A percentile compares a stretch with the other conserved stretches of the same genome.
Evolutionary conservation across 2,329 filamentous ascomycete genomes (phyloP).

Genomic region (Aspergillus quadricinctus): DNA sequence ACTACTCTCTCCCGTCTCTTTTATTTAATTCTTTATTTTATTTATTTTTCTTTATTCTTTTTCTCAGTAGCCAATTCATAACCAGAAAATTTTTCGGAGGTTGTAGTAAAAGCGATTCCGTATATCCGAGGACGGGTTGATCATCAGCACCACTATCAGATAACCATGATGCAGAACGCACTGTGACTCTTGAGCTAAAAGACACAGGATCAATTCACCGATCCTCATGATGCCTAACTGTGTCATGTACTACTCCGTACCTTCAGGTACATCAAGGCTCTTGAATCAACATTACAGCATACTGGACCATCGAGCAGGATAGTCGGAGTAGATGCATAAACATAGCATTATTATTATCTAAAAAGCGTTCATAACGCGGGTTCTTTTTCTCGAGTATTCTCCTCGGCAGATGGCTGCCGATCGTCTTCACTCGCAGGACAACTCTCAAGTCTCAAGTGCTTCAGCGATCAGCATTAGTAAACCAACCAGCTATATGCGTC

Average conservation of each 20-base stretch:
- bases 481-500: background rate
- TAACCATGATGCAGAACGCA: background rate
- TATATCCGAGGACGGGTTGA: constrained; percentile 2
- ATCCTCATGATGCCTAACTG: background rate
- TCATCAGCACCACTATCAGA: background rate
- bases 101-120: background rate
- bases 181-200: background rate
- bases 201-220: background rate
- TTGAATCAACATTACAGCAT: background rate
- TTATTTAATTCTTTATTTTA: background rate
- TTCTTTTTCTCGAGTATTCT: background rate
- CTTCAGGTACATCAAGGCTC: background rate
- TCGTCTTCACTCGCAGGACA: background rate
- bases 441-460: too few relatives aligned
- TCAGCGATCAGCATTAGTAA: background rate
- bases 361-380: background rate
- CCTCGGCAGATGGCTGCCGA: background rate
- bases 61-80: background rate
- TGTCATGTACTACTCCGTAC: background rate
- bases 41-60: background rate
- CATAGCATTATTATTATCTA: background rate
- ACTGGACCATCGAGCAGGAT: too few relatives aligned
- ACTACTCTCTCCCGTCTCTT: background rate
- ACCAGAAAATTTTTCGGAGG: background rate
- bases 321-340: background rate